phyloP scores from a whole-genome alignment of 805 yeast species.

The Metschnikowia peoriensis region DNA sequence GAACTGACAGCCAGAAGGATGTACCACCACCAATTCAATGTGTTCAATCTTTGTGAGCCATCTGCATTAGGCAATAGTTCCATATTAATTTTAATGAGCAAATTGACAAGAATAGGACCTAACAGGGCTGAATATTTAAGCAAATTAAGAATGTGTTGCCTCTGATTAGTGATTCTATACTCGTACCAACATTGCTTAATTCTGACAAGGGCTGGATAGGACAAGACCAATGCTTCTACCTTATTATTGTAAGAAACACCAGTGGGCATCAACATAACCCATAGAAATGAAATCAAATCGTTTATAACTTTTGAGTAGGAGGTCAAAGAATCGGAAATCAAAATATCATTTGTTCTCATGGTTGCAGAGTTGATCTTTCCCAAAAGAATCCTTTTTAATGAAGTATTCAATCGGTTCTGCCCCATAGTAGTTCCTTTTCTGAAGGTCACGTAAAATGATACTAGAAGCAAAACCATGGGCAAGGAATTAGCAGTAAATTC shows the following conservation, averaged over 20 bases:
- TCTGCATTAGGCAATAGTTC: constrained; percentile 7
- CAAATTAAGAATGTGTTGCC: constrained; percentile 64
- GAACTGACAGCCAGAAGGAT: constrained; percentile 58
- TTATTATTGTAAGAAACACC: constrained; percentile 22
- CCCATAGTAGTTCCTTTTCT: constrained; percentile 37
- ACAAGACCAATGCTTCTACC: constrained; percentile 31
- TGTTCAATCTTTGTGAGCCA: constrained; percentile 14
- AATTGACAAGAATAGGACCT: constrained; percentile 38
- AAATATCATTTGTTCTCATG: constrained; percentile 72
- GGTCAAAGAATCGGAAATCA: constrained; percentile 80
- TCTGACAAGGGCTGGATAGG: constrained; percentile 71
- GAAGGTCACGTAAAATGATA: constrained; percentile 24
- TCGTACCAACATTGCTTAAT: constrained; percentile 81
- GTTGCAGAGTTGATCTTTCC: constrained; percentile 60
- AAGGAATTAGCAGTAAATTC: constrained; percentile 1
- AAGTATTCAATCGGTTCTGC: constrained; percentile 43
- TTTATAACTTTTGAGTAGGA: constrained; percentile 76
- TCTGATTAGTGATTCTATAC: constrained; percentile 48
- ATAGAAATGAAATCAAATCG: constrained; percentile 60
- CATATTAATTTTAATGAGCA: constrained; percentile 21
- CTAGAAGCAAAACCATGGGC: constrained; percentile 1
- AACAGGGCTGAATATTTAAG: constrained; percentile 68
- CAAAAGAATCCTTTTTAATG: constrained; percentile 49
- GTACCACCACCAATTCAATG: constrained; percentile 43
- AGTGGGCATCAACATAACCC: constrained; percentile 35